Evolutionary conservation across 768 basidiomycete genomes (phyloP).

Genomic region (Suillus spraguei): DNA sequence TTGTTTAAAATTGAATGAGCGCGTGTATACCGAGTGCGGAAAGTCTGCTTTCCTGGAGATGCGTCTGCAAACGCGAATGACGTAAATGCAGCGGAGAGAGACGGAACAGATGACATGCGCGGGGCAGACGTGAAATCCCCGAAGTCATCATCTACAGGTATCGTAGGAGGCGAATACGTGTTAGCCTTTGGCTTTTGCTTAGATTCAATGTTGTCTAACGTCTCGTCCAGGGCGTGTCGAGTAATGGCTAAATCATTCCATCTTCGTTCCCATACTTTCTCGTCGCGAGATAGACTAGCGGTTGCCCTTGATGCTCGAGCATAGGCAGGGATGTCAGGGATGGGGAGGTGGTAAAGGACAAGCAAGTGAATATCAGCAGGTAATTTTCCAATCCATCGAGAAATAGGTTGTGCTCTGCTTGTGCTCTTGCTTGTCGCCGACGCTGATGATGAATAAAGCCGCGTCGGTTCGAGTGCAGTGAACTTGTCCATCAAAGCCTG

Average conservation of each 20-base stretch:
- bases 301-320: slow-evolving; percentile 67
- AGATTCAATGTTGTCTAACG: slow-evolving; percentile 64
- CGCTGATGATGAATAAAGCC: slow-evolving; percentile 45
- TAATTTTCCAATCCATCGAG: slow-evolving; percentile 68
- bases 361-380: slow-evolving; percentile 78
- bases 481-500: slow-evolving; percentile 75
- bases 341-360: slow-evolving; percentile 70
- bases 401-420: slow-evolving; percentile 24
- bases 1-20: slow-evolving; percentile 67
- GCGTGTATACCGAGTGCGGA: slow-evolving; percentile 62
- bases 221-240: slow-evolving; percentile 40
- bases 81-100: slow-evolving; percentile 18
- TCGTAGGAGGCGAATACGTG: slow-evolving; percentile 58
- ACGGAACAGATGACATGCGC: slow-evolving; percentile 16
- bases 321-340: slow-evolving; percentile 82
- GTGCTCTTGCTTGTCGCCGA: slow-evolving; percentile 15
- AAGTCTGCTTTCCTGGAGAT: slow-evolving; percentile 31
- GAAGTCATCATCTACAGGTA: slow-evolving; percentile 68
- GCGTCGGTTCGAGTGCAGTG: slow-evolving; percentile 78
- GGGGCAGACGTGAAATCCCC: slow-evolving; percentile 75
- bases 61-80: slow-evolving; percentile 20
- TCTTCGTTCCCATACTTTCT: slow-evolving; percentile 75
- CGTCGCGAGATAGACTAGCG: slow-evolving; percentile 64
- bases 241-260: slow-evolving; percentile 66
- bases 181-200: slow-evolving; percentile 31